Evolutionary conservation across 129 eudicot genomes (phyloP).

Genomic region (Heracleum sosnowskyi): DNA sequence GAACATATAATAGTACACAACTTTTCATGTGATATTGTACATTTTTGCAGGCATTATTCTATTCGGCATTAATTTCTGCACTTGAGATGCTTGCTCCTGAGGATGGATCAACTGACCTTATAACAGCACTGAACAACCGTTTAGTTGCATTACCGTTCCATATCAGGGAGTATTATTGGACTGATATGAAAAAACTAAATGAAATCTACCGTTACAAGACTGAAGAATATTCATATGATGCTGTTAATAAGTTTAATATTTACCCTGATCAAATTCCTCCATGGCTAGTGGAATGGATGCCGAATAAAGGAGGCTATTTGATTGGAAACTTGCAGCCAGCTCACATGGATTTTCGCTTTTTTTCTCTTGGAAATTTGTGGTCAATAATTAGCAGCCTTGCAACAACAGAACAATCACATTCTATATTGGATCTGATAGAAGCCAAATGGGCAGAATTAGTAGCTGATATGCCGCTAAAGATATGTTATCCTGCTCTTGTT

Average conservation of each 20-base stretch:
- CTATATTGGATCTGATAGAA: slow-evolving; percentile 76
- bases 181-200: slow-evolving; percentile 76
- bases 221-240: slow-evolving; percentile 89
- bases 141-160: slow-evolving; percentile 81
- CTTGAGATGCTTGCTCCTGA: slow-evolving; percentile 85
- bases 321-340: slow-evolving; percentile 98
- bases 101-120: slow-evolving; percentile 75
- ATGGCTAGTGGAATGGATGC: slow-evolving; percentile 98
- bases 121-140: slow-evolving; percentile 69
- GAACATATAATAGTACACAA: neutral
- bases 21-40: neutral
- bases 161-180: slow-evolving; percentile 90
- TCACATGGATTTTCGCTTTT: slow-evolving; percentile 94
- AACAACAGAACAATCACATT: slow-evolving; percentile 65
- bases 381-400: slow-evolving; percentile 75
- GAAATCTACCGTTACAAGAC: slow-evolving; percentile 94
- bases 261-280: slow-evolving; percentile 97
- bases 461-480: slow-evolving; percentile 87
- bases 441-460: slow-evolving; percentile 86
- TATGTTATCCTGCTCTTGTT: slow-evolving; percentile 88
- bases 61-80: slow-evolving; percentile 86
- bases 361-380: slow-evolving; percentile 91
- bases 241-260: slow-evolving; percentile 88
- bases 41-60: slow-evolving; percentile 66
- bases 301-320: slow-evolving; percentile 83